Evolutionary conservation across 108 stramenopile genomes (phyloP).

Genomic region (Nitzschia palea): DNA sequence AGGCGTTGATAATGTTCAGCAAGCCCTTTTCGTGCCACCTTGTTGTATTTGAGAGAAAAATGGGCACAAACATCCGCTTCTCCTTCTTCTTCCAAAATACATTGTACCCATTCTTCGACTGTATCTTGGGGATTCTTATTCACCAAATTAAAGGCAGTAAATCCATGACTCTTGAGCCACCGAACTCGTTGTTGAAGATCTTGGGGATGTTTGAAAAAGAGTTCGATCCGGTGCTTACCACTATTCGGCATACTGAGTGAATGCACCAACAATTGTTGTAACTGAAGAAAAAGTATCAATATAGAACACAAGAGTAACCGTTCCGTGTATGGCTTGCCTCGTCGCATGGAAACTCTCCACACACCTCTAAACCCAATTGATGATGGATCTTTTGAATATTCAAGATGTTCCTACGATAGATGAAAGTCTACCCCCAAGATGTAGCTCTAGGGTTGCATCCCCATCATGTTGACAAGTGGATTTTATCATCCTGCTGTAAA

Average conservation of each 20-base stretch:
- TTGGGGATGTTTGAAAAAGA: slow-evolving; percentile 41
- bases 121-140: slow-evolving; percentile 48
- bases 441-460: too few species aligned
- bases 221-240: slow-evolving; percentile 32
- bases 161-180: slow-evolving; percentile 26
- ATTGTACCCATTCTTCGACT: slow-evolving; percentile 25
- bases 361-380: too few species aligned
- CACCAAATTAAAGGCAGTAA: slow-evolving; percentile 45
- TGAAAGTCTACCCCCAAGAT: too few species aligned
- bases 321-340: too few species aligned
- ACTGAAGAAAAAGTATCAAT: too few species aligned
- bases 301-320: too few species aligned
- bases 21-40: slow-evolving; percentile 14
- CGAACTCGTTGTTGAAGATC: slow-evolving; percentile 38
- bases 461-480: too few species aligned
- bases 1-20: background rate
- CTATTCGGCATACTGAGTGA: background rate
- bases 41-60: slow-evolving; percentile 46
- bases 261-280: background rate
- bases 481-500: too few species aligned
- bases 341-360: too few species aligned
- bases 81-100: slow-evolving; percentile 15
- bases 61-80: slow-evolving; percentile 26
- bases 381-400: too few species aligned
- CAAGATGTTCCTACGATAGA: too few species aligned